Evolutionary conservation across 2,329 filamentous ascomycete genomes (phyloP), one percentile per base, ranked within the genome.

Genomic region (Exophiala phaeomuriformis): DNA sequence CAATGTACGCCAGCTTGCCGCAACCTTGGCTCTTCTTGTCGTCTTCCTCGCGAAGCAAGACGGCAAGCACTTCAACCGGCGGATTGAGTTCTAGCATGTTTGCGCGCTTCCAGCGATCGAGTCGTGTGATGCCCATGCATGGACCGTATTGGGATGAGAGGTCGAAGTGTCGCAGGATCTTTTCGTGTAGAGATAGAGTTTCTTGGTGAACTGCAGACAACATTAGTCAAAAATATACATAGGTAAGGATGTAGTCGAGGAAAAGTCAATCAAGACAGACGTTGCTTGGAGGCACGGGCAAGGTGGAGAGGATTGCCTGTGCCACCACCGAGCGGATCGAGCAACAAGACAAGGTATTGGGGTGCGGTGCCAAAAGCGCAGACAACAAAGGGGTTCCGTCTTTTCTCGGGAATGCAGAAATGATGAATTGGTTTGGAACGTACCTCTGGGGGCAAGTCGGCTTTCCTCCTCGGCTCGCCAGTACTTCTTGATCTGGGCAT

Each of bases 71-170:
- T 69, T 97, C 91, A 29, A 95, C 79, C 0, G 93, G 91, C 1
- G 93, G 93, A 32, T 85, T 79, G n/a, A 98, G 76, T 2, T 85
- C 84, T n/a, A 98, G 75, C 52, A 77, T 77, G 50, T 95, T 79
- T 3, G 93, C 93, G 43, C 93, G 82, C 66, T 87, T 81, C 93
- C 93, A 98, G 33, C 93, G 84, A 72, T 86, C 88, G 63, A 86
- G 73, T 45, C 93, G 83, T 36, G 83, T 73, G 49, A 91, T 88
- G 5, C 93, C 93, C 49, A 95, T 86, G 66, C 88, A 95, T 1
- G 93, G 93, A 52, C 93, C 93, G 68, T 88, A 98, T 65, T 95
- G 88, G 56, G 81, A 88, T 65, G 85, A 93, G 61, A 95, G 85
- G 68, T 98, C 93, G 71, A 93, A 98, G 68, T 95, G 88, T 59